Base-by-base conservation (phyloP, 805 yeast species). In the Starmerella stigmatis region DNA sequence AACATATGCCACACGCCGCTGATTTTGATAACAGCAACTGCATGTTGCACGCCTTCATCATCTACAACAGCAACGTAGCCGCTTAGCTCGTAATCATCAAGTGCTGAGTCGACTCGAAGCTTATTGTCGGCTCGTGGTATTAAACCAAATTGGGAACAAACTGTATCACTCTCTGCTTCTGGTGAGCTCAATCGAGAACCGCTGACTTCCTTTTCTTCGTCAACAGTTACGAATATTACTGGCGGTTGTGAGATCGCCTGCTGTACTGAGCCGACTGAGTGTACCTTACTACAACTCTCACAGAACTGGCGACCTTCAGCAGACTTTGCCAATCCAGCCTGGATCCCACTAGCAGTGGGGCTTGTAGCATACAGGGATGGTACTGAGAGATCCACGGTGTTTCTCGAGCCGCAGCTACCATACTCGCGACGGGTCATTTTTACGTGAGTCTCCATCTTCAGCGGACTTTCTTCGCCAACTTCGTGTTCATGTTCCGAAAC, bases 1-100 rank as follows among this genome's bases (percentile, higher is more conserved):
- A 92, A 86, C 58, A 92, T 61, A 57, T 72, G 76, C 98, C 98
- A 92, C 19, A 15, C 25, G 4, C 37, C 48, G 13, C 36, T 47
- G 27, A 61, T 52, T 9, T 58, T 52, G 19, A 65, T 50, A 5
- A 64, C 49, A 4, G 69, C 55, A 16, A 68, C 68, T 33, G 61
- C 52, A 39, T 68, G 71, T 10, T 51, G 52, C 26, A 59, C 62
- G 3, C 54, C 49, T 7, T 54, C 55, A 6, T 57, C 55, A 15
- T 41, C 45, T 17, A 67, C 56, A 44, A 66, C 68, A 7, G 61
- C 60, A 6, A 64, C 62, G 27, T 60, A 54, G 5, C 71, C 69
- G 5, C 51, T 45, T 12, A 67, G 51, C 15, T 51, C 50, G 46
- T 67, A 67, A 11, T 46, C 52, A 11, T 21, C 22, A 23, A 31